Evolutionary conservation across 106 monocot genomes (phyloP), one percentile per base, ranked within the genome.

Genomic region (Dioscorea dumetorum): DNA sequence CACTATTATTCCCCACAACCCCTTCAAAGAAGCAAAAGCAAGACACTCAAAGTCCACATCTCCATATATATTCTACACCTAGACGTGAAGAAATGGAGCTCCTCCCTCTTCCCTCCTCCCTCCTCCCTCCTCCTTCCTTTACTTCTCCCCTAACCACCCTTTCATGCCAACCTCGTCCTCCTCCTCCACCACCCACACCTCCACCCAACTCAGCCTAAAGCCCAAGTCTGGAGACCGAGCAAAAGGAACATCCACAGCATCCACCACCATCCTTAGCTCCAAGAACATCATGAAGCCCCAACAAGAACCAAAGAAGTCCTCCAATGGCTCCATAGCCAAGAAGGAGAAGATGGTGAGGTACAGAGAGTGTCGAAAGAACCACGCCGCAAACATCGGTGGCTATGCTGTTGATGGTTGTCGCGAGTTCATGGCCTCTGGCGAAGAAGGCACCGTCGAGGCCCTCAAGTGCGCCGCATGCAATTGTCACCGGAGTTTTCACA

Each of bases 401-500:
- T 80, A 86, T 52, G 88, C 88, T 0, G 82, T 89, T 0, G 93
- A 89, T 49, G 89, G 93, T 6, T 93, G 93, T 81, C 72, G 86
- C 0, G 93, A 93, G 72, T 93, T 93, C 82, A 89, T 89, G 89
- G 86, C 86, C 2, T 63, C 80, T 0, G 82, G 91, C 4, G 76
- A 53, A 18, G 82, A 85, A 17, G 88, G 88, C 31, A 85, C 88
- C 0, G 19, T 67, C 19, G 87, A 67, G 1, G 90, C 87, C 22
- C 80, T 94, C 57, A 58, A 49, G 33, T 94, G 94, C 70, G 94
- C 90, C 12, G 94, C 94, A 31, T 94, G 94, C 68, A 74, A 33
- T 54, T 94, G 94, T 76, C 94, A 94, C 84, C 76, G 94, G 6
- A 94, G 86, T 67, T 94, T 94, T 77, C 94, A 94, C 75, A 72